These are phyloP conservation scores for Tulasnella calospora DNA, from an alignment of 768 basidiomycete species.

Conservation along the genomic window DNA sequence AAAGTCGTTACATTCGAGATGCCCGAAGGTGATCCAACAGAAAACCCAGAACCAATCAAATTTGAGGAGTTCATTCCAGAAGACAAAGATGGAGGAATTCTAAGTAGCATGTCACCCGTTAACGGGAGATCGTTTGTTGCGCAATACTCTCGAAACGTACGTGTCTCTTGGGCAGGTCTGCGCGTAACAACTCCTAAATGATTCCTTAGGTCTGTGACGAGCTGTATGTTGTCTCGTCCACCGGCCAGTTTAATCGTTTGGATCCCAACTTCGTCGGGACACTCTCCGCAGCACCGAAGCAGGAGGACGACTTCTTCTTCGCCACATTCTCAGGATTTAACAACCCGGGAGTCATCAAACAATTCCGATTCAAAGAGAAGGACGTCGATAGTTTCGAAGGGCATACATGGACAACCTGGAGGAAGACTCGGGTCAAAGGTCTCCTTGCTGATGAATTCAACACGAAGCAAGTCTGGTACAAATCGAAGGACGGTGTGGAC, in stretches of 20 bases:
- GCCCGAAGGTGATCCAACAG: constrained; percentile 30
- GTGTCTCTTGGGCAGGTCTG: constrained; percentile 30
- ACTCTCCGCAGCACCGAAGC: constrained; percentile 45
- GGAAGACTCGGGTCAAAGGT: constrained; percentile 55
- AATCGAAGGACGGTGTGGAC: constrained; percentile 70
- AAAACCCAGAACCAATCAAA: constrained; percentile 23
- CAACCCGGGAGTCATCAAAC: constrained; percentile 62
- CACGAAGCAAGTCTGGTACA: constrained; percentile 71
- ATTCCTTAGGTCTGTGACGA: constrained; percentile 66
- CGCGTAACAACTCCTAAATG: background rate
- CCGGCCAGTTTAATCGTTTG: constrained; percentile 54
- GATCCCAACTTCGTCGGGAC: constrained; percentile 66
- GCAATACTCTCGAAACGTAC: constrained; percentile 67
- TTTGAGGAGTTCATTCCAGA: constrained; percentile 65
- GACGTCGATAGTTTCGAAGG: constrained; percentile 41
- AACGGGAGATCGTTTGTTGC: constrained; percentile 55
- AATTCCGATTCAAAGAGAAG: constrained; percentile 50
- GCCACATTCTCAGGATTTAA: constrained; percentile 63
- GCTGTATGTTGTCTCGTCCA: constrained; percentile 60
- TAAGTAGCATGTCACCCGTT: constrained; percentile 40
- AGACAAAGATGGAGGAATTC: constrained; percentile 36
- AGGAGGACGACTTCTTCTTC: constrained; percentile 59
- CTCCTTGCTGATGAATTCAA: constrained; percentile 64
- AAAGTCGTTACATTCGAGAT: constrained; percentile 64
- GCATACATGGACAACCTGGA: constrained; percentile 50